A percentile compares a stretch with the other conserved stretches of the same genome.
Evolutionary conservation across 176 grass and related monocot species (phyloP).

Genomic region (Ananas comosus): DNA sequence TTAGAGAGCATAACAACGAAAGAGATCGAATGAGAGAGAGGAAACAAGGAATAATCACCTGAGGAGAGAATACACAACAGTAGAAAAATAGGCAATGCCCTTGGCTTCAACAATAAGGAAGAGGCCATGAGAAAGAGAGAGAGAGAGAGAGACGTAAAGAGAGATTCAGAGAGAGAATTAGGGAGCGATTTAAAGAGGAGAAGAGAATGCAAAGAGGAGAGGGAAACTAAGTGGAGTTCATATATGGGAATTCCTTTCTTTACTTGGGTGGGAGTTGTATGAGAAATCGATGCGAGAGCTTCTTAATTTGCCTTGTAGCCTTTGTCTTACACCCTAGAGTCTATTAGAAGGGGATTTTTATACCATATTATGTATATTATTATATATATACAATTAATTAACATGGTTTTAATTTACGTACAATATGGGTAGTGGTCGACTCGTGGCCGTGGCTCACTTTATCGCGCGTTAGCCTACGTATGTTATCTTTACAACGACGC

Average conservation of each 20-base stretch:
- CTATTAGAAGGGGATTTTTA: constrained; percentile 16
- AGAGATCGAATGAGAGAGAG: not conserved
- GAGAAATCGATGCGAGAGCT: constrained; percentile 14
- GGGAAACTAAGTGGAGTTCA: constrained; percentile 12
- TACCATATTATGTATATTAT: constrained; percentile 10
- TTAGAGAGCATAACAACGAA: not conserved
- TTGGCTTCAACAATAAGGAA: constrained; percentile 14
- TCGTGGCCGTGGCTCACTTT: constrained; percentile 38
- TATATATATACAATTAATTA: not conserved
- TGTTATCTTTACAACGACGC: constrained; percentile 47
- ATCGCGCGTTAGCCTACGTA: constrained; percentile 26
- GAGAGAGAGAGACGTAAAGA: constrained; percentile 10
- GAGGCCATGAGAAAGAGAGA: constrained; percentile 25
- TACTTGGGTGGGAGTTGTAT: constrained; percentile 60
- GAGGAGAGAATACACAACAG: constrained; percentile 36
- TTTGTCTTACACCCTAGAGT: constrained; percentile 25
- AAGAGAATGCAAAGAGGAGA: constrained; percentile 16
- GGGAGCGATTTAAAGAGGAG: constrained; percentile 15
- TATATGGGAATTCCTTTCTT: constrained; percentile 66
- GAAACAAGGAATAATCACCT: constrained; percentile 30
- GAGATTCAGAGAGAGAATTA: constrained; percentile 19
- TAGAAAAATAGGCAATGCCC: constrained; percentile 19
- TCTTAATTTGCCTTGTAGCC: constrained; percentile 5
- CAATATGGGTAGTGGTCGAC: constrained; percentile 17
- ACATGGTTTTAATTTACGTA: constrained; percentile 26